Percentiles rank a stretch among this genome's conserved stretches.
phyloP scores from a whole-genome alignment of 2,329 filamentous ascomycete genomes.

The Trichoderma pleuroti region DNA sequence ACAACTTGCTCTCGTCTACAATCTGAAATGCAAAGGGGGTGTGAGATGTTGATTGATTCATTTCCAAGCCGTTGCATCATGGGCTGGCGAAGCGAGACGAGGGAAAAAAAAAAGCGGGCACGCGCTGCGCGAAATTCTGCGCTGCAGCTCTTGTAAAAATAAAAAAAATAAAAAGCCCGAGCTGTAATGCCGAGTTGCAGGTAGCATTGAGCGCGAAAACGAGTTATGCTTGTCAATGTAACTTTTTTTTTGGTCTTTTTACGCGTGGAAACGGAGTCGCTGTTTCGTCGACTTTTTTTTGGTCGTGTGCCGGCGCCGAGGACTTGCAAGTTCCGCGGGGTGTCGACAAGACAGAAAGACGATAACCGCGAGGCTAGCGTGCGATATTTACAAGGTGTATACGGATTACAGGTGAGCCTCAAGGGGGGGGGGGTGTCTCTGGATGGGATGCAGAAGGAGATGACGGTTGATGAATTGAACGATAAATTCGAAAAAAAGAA shows the following conservation, averaged over 20 bases:
- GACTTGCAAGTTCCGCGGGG: conserved; percentile 5
- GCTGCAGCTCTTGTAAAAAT: neutral
- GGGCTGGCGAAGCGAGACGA: neutral
- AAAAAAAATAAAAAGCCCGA: neutral
- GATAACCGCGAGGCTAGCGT: conserved; percentile 12
- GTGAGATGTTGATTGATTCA: neutral
- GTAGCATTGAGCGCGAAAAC: neutral
- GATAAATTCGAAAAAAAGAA: neutral
- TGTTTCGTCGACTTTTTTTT: neutral
- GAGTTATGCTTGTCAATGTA: neutral
- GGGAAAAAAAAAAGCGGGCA: neutral
- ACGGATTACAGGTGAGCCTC: neutral
- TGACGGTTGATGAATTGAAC: neutral
- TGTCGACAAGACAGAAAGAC: neutral
- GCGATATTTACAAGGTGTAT: conserved; percentile 3
- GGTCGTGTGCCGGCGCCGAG: conserved; percentile 5
- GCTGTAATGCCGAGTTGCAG: neutral
- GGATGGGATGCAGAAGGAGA: neutral
- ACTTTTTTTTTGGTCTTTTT: neutral
- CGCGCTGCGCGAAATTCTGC: neutral
- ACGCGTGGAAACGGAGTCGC: neutral
- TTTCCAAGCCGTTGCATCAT: neutral
- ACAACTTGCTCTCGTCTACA: too few relatives aligned
- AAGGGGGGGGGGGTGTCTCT: neutral
- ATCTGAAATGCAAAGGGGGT: neutral